Evolutionary conservation across 345 rosid genomes (phyloP), one percentile per base, ranked within the genome.

Genomic region (Erucastrum elatum): DNA sequence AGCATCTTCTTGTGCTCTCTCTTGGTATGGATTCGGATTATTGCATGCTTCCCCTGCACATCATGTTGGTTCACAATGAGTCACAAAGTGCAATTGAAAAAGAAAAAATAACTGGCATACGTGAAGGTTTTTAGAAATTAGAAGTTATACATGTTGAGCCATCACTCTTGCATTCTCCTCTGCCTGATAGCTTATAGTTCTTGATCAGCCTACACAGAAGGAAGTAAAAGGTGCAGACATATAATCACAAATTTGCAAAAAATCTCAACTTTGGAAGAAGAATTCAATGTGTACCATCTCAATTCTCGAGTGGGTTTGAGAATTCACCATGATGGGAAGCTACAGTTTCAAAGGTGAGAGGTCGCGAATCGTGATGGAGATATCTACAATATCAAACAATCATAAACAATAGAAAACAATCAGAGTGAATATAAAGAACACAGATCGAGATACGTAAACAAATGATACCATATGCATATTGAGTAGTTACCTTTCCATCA

Each of bases 191-290:
- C 97, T 83, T 94, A 93, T 33, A 91, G 77, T 70, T 94, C 98
- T 66, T 97, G 94, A 82, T 91, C 98, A 81, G 94, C 98, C 97
- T 94, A 82, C 71, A 74, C 31, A 76, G 35, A 27, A 77, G 66
- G 0, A 59, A 35, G 55, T 67, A 59, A 60, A 79, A 58, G 4
- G 2, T 10, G 21, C 12, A 30, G 1, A 56, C 8, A 58, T 16
- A 56, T 44, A 56, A 17, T 17, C 37, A 41, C 49, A 41, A 41
- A 10, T 41, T 10, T 11, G 13, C 13, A 11, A 11, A 37, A 41
- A 41, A 37, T 41, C 49, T 41, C 49, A 71, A 21, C 17, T n/a
- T 56, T 29, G 16, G 66, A 66, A 67, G 60, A 56, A 10, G 25
- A 35, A 37, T 33, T 33, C 41, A 37, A 8, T 2, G 41, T 10